These are phyloP conservation scores for Emericellopsis cladophorae DNA, from an alignment of 2,329 filamentous ascomycete species.

Conservation along the genomic window DNA sequence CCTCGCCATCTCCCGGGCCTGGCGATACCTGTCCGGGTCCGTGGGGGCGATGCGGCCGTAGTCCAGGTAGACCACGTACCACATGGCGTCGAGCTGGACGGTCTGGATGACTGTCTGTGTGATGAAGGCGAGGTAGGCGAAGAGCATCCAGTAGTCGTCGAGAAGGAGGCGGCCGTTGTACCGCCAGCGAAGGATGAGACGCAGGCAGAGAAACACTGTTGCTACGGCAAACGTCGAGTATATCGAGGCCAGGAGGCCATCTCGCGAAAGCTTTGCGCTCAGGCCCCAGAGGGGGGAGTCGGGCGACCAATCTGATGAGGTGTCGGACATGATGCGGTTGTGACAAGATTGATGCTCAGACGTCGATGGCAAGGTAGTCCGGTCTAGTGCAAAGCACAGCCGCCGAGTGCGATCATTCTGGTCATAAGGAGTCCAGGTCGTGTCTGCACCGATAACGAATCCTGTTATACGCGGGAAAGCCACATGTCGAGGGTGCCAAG, in stretches of 20 bases:
- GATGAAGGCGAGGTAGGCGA: constrained; percentile 12
- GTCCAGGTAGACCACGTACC: constrained; percentile 6
- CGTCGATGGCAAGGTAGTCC: too few relatives aligned
- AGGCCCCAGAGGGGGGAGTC: not conserved
- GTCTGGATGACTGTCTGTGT: constrained; percentile 9
- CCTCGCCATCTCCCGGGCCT: constrained; percentile 1
- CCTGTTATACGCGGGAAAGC: too few relatives aligned
- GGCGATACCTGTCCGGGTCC: not conserved
- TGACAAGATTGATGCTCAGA: too few relatives aligned
- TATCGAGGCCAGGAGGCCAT: constrained; percentile 11
- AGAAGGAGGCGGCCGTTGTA: constrained; percentile 6
- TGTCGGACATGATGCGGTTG: not conserved
- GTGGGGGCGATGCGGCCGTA: constrained; percentile 4
- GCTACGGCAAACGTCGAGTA: constrained; percentile 14
- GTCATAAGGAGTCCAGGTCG: too few relatives aligned
- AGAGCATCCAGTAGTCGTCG: constrained; percentile 17
- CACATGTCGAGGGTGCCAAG: too few relatives aligned
- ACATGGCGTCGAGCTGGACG: constrained; percentile 6
- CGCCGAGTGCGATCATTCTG: too few relatives aligned
- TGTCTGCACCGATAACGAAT: too few relatives aligned
- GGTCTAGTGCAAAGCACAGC: too few relatives aligned
- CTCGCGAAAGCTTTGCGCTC: not conserved
- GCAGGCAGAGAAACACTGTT: constrained; percentile 11
- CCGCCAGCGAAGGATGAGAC: constrained; percentile 13
- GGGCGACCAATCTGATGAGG: not conserved